Percentiles rank a stretch among this genome's conserved stretches.
Conservation (phyloP, 768 basidiomycete genomes). For the Boletus edulis region DNA sequence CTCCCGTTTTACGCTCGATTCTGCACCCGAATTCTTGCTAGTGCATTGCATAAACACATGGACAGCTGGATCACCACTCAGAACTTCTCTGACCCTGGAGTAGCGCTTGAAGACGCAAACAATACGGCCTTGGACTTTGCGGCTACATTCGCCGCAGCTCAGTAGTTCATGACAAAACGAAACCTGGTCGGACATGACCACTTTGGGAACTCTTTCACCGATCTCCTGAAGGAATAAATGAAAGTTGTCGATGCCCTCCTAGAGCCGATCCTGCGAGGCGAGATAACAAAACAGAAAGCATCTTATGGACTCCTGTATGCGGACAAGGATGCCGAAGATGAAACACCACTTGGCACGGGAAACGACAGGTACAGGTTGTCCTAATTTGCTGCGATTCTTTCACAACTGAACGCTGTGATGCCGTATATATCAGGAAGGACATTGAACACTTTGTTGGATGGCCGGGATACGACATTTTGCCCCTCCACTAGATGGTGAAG, state of each 20-base stretch:
- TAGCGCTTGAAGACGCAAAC: constrained; percentile 4
- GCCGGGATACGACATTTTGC: constrained; percentile 34
- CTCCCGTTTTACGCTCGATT: constrained; percentile 49
- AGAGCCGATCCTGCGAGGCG: constrained; percentile 40
- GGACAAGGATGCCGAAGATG: constrained; percentile 25
- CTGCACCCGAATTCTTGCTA: constrained; percentile 54
- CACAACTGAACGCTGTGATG: background rate
- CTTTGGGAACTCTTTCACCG: constrained; percentile 35
- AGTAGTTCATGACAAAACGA: constrained; percentile 29
- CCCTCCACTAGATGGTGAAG: background rate
- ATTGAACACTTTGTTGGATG: constrained; percentile 43
- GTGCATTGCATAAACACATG: constrained; percentile 42
- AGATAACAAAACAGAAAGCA: constrained; percentile 25
- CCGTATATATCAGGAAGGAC: constrained; percentile 33
- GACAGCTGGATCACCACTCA: constrained; percentile 33
- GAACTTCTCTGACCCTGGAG: constrained; percentile 12
- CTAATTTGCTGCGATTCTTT: background rate
- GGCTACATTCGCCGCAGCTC: constrained; percentile 33
- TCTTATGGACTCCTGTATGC: background rate
- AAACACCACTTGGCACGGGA: constrained; percentile 37
- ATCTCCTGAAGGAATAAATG: constrained; percentile 34
- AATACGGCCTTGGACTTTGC: constrained; percentile 28
- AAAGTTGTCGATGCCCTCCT: constrained; percentile 37
- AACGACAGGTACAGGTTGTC: constrained; percentile 33
- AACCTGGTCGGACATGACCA: constrained; percentile 37